Base-by-base conservation (phyloP, 2,329 filamentous ascomycete species). In the Remersonia thermophila region DNA sequence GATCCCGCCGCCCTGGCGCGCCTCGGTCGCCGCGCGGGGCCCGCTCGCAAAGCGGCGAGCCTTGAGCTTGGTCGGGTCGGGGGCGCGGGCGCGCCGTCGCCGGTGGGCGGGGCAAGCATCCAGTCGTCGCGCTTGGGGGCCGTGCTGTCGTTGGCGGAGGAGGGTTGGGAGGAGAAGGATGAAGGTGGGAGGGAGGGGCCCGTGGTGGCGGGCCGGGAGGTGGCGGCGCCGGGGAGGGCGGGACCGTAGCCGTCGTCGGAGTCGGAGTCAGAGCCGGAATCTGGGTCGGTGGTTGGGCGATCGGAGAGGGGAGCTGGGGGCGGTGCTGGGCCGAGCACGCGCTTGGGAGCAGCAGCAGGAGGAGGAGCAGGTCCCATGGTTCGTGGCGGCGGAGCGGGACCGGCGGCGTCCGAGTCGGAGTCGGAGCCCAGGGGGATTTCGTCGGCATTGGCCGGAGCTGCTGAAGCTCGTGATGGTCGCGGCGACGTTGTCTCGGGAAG, bases 41-140 rank as follows among this genome's bases (percentile, higher is more conserved):
- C 71, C 70, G 27, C 80, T 81, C 35, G 84, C 77, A 63, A 95
- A 96, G 47, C 83, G 86, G 42, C 85, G 79, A 44, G 76, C 79
- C 49, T 80, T 77, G 41, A 89, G 66, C 57, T 87, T 87, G 4
- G 85, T 89, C 1, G 89, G 84, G 58, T 95, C 87, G 47, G 62
- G 82, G 63, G 55, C 82, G 61, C 45, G 71, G 5, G 20, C 20
- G 47, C 72, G 53, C 62, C 64, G 60, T 66, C 51, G 15, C 65
- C 58, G 2, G 66, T 62, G 0, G 82, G 82, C 2, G 81, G 81
- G 1, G 74, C 71, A 32, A 85, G 66, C 82, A 87, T 87, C 82
- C 82, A 87, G 51, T 84, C 79, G 62, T 93, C 87, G 49, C 89
- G 78, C 54, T 80, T 71, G 4, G 69, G 66, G 33, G 71, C 67